Base-by-base conservation (phyloP, 2,329 filamentous ascomycete genomes). In the Colletotrichum zoysiae region DNA sequence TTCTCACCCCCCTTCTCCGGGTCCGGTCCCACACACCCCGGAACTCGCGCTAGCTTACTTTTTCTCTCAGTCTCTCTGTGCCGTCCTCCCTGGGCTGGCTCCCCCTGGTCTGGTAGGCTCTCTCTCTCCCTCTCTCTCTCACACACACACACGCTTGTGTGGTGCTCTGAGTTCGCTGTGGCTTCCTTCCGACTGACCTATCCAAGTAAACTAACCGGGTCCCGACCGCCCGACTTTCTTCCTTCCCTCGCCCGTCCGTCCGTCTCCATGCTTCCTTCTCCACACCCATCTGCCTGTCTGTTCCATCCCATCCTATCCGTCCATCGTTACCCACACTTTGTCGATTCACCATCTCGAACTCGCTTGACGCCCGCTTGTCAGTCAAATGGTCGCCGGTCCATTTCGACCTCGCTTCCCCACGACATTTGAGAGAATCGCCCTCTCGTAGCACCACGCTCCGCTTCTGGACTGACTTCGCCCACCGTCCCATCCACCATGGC, bases 401-500 rank as follows among this genome's bases (percentile, higher is more conserved):
- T 71, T 63, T 67, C 73, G 65, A 65, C 70, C 56, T 65, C 70
- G 59, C 59, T 59, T 67, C 60, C 64, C 70, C 60, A 73, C 67
- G 63, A 74, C 67, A 38, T 38, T 30, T 18, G 70, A 62, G 61
- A 73, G 70, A 55, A 42, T 38, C 44, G 46, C 42, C 38, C 44
- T 71, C 51, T 71, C 63, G 59, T 60, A 73, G 59, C 44, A 62
- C 44, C 48, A 51, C 63, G 63, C 61, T 59, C 33, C 6, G 18
- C 65, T 68, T 64, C 82, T 82, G 82, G 86, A 85, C 85, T 88
- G 87, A 88, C 83, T 83, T 81, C 79, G 74, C 76, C 79, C 80
- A 79, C 78, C 77, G 78, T 80, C 77, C 75, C 38, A 42, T 82
- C 82, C 84, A 85, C 86, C 87, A 90, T 90, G 88, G 87, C 87